Percentiles rank a stretch among this genome's conserved stretches.
These are phyloP conservation scores for Fistulinella prunicolor DNA, from an alignment of 768 basidiomycete genomes.

Conservation along the genomic window DNA sequence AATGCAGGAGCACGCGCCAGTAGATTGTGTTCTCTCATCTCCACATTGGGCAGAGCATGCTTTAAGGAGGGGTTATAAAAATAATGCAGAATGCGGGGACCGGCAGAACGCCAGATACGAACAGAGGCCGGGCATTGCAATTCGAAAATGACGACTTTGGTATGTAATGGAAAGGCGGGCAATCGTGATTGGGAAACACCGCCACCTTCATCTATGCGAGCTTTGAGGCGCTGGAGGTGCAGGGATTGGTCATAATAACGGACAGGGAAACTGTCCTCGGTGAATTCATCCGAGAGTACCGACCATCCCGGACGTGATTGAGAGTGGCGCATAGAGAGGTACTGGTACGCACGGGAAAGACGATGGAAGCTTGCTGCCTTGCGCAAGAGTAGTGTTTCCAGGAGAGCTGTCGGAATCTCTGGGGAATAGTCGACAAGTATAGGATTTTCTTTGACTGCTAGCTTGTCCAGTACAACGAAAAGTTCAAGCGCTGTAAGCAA, in stretches of 20 bases:
- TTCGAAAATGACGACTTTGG: constrained; percentile 38
- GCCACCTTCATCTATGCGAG: constrained; percentile 17
- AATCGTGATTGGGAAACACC: constrained; percentile 31
- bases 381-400: constrained; percentile 26
- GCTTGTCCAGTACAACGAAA: constrained; percentile 33
- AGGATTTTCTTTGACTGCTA: constrained; percentile 20
- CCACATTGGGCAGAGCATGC: too few relatives aligned
- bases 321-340: constrained; percentile 32
- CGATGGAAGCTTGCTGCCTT: constrained; percentile 27
- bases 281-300: constrained; percentile 28
- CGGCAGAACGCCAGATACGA: constrained; percentile 37
- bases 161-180: constrained; percentile 33
- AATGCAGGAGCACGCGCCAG: constrained; percentile 26
- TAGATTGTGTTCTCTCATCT: background rate
- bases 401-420: constrained; percentile 19
- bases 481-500: constrained; percentile 36
- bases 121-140: constrained; percentile 34
- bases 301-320: constrained; percentile 20
- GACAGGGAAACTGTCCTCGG: constrained; percentile 28
- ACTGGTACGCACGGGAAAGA: constrained; percentile 23
- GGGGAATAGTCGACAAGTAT: constrained; percentile 32
- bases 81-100: constrained; percentile 33
- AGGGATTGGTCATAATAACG: constrained; percentile 32
- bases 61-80: background rate
- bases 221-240: constrained; percentile 24